Conservation (phyloP, 2,329 filamentous ascomycete genomes). For the Dichotomopilus funicola region DNA sequence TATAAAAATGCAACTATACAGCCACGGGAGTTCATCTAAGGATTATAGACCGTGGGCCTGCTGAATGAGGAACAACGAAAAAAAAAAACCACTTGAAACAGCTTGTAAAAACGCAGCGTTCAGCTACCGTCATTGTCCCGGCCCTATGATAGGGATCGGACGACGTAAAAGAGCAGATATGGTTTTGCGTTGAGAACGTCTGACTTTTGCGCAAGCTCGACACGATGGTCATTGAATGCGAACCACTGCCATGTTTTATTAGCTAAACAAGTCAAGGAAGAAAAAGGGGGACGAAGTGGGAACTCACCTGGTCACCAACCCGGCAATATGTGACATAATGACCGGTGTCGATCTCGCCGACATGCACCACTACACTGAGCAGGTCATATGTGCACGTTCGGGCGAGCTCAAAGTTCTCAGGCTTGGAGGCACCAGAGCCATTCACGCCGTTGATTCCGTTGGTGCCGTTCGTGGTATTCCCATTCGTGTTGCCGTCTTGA, state of each 20-base stretch:
- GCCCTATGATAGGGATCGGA: conserved; percentile 49
- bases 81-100: background rate
- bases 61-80: background rate
- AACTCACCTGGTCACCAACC: conserved; percentile 62
- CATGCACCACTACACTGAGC: conserved; percentile 83
- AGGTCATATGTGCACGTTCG: conserved; percentile 77
- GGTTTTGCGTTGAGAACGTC: conserved; percentile 83
- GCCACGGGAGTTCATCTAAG: too few species aligned
- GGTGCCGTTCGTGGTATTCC: conserved; percentile 25
- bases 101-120: background rate
- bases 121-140: background rate
- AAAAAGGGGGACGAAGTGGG: background rate
- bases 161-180: conserved; percentile 84
- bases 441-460: conserved; percentile 33
- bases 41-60: too few species aligned
- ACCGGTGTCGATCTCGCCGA: conserved; percentile 86
- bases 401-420: conserved; percentile 47
- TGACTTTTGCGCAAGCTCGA: conserved; percentile 73
- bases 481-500: conserved; percentile 31
- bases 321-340: conserved; percentile 89
- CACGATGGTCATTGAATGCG: conserved; percentile 90
- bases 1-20: background rate
- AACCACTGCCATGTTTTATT: conserved; percentile 62
- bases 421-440: too few species aligned
- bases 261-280: background rate